phyloP scores from a whole-genome alignment of 1,284 basidiomycete genomes.

The Boletus mariae region DNA sequence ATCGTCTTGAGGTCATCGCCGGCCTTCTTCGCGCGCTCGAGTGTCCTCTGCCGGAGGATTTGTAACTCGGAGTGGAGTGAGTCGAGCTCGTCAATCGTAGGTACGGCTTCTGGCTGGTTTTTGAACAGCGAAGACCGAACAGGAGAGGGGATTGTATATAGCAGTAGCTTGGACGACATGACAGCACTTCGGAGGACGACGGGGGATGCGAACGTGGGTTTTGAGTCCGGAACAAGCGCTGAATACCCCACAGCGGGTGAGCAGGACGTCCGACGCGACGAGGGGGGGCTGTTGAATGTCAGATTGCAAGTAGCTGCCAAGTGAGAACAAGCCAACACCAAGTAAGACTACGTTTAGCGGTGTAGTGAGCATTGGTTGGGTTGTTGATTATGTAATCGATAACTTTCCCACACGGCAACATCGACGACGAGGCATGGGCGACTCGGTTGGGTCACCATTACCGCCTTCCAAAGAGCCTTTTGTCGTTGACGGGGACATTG shows the following conservation, averaged over 20 bases:
- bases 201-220: constrained; percentile 7
- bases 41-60: constrained; percentile 47
- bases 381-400: constrained; percentile 29
- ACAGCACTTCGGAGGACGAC: constrained; percentile 19
- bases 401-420: constrained; percentile 27
- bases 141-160: constrained; percentile 42
- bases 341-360: constrained; percentile 22
- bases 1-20: constrained; percentile 65
- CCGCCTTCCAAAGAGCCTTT: neutral
- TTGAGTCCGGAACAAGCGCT: constrained; percentile 11
- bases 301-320: constrained; percentile 18
- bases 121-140: constrained; percentile 57
- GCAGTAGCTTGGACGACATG: constrained; percentile 52
- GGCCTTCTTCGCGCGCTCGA: constrained; percentile 64
- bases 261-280: constrained; percentile 22
- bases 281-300: constrained; percentile 4
- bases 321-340: constrained; percentile 25
- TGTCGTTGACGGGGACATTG: constrained; percentile 29
- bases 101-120: constrained; percentile 59
- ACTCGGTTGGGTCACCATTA: constrained; percentile 13
- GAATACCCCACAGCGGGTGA: constrained; percentile 3
- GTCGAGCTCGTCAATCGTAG: constrained; percentile 70
- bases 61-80: constrained; percentile 58
- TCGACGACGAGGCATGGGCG: constrained; percentile 1
- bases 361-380: constrained; percentile 31